Evolutionary conservation across 2,329 filamentous ascomycete genomes (phyloP).

Genomic region (Cladophialophora yegresii): DNA sequence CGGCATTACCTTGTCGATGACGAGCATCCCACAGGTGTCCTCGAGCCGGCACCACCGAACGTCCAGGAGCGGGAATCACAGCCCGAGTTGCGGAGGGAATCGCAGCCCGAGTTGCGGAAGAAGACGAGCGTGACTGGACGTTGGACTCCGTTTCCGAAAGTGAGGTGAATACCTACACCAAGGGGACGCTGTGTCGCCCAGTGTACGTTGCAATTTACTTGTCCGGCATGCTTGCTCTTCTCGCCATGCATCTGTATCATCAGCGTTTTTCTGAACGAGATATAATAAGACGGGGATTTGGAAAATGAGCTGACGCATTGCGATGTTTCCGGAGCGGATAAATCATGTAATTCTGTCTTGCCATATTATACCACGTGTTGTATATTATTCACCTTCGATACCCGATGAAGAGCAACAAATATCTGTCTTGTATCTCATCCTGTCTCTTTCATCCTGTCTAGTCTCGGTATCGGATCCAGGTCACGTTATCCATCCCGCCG

Average conservation of each 20-base stretch:
- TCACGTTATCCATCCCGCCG: too few species aligned
- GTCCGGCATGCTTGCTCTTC: background rate
- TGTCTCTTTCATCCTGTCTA: too few species aligned
- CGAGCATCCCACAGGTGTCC: conserved; percentile 30
- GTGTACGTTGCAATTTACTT: background rate
- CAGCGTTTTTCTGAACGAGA: background rate
- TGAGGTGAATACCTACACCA: conserved; percentile 9
- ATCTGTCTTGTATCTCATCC: background rate
- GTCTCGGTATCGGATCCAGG: too few species aligned
- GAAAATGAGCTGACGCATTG: background rate
- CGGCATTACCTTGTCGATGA: conserved; percentile 36
- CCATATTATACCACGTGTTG: background rate
- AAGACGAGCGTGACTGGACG: conserved; percentile 13
- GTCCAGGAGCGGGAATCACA: conserved; percentile 12
- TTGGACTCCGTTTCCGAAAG: conserved; percentile 30
- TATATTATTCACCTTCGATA: background rate
- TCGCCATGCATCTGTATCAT: background rate
- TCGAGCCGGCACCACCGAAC: conserved; percentile 27
- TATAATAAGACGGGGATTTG: background rate
- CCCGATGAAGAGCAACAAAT: background rate
- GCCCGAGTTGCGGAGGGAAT: conserved; percentile 13
- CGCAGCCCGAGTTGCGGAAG: conserved; percentile 13
- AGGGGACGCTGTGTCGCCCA: background rate
- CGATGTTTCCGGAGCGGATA: background rate
- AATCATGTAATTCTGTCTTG: background rate